Percentiles rank a stretch among this genome's conserved stretches.
phyloP scores from a whole-genome alignment of 1,139 yeast species.

The Spathaspora sp. region DNA sequence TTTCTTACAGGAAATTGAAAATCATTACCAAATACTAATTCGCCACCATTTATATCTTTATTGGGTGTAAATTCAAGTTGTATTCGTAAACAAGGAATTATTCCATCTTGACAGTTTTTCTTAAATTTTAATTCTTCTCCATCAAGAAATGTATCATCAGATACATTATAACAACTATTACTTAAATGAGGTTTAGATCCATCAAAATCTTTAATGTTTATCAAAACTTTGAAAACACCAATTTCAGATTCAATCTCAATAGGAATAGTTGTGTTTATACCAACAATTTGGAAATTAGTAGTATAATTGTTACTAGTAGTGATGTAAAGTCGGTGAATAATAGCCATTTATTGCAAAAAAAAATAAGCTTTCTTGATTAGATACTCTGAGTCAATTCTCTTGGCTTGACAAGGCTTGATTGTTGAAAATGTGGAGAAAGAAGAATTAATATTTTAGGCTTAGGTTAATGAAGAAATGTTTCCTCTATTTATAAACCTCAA shows the following conservation, averaged over 20 bases:
- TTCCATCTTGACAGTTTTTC: constrained; percentile 5
- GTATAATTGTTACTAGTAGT: constrained; percentile 33
- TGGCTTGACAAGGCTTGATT: not conserved
- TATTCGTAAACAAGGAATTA: constrained; percentile 32
- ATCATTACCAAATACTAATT: constrained; percentile 67
- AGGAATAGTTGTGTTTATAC: constrained; percentile 43
- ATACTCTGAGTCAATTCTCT: not conserved
- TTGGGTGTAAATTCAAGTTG: constrained; percentile 41
- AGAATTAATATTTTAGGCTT: not conserved
- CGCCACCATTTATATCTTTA: constrained; percentile 47
- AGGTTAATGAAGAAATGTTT: not conserved
- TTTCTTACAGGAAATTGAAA: constrained; percentile 60
- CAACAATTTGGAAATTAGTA: constrained; percentile 32
- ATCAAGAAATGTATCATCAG: constrained; percentile 30
- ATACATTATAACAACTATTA: constrained; percentile 35
- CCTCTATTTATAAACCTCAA: not conserved
- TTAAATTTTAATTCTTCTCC: constrained; percentile 15
- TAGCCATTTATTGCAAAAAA: constrained; percentile 10
- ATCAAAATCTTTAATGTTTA: constrained; percentile 45
- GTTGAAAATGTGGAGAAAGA: not conserved
- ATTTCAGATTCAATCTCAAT: constrained; percentile 34
- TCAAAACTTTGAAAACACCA: constrained; percentile 39
- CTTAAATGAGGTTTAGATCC: constrained; percentile 41
- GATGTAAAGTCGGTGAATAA: constrained; percentile 36
- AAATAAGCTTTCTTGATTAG: not conserved